A percentile compares a stretch with the other conserved stretches of the same genome.
phyloP scores from a whole-genome alignment of 306 rosid genomes.

The Bauhinia variegata region DNA sequence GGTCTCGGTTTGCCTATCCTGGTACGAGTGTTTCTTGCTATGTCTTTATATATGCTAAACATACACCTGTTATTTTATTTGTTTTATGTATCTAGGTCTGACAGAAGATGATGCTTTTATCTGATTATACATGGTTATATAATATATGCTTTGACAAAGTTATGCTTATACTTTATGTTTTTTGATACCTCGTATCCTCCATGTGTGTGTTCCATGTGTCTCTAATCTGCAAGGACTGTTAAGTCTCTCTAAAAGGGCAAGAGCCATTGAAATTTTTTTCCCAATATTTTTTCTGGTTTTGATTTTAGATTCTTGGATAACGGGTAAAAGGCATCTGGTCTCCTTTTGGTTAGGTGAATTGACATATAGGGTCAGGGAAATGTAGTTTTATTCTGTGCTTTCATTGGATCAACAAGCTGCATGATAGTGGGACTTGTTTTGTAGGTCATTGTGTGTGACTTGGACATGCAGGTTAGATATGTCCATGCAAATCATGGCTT shows the following conservation, averaged over 20 bases:
- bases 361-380: too few relatives aligned
- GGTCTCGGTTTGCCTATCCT: slow-evolving; percentile 69
- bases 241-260: not conserved
- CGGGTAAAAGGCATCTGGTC: too few relatives aligned
- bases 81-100: not conserved
- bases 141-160: not conserved
- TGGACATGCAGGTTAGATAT: not conserved
- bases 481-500: not conserved
- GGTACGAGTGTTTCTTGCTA: slow-evolving; percentile 48
- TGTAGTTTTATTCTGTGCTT: too few relatives aligned
- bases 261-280: not conserved
- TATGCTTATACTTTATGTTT: not conserved
- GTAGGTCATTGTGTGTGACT: not conserved
- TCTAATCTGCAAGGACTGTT: not conserved
- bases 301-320: too few relatives aligned
- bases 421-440: too few relatives aligned
- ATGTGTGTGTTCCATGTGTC: not conserved
- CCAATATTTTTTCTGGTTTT: not conserved
- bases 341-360: too few relatives aligned
- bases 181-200: not conserved
- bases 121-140: too few relatives aligned
- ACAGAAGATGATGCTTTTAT: not conserved
- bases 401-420: too few relatives aligned
- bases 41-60: not conserved
- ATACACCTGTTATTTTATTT: not conserved